Conservation (phyloP, 2,329 filamentous ascomycete species). For the Aureobasidium uvarum region DNA sequence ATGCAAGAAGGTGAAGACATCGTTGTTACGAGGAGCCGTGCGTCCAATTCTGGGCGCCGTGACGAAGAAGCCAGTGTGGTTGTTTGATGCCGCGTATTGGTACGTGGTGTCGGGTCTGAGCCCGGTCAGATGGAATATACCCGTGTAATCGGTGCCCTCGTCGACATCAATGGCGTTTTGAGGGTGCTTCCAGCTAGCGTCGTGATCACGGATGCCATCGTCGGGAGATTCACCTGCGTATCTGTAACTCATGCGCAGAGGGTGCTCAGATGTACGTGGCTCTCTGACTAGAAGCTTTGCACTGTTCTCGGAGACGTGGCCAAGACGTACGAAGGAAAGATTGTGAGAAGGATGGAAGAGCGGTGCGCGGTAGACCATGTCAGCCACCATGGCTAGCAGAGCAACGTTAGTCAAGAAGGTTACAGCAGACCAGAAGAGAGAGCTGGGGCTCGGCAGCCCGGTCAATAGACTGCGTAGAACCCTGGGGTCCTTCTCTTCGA, state of each 20-base stretch:
- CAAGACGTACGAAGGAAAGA: constrained; percentile 80
- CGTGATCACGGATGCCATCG: constrained; percentile 55
- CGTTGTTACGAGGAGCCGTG: constrained; percentile 52
- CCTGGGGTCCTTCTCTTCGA: constrained; percentile 57
- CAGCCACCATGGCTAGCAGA: constrained; percentile 67
- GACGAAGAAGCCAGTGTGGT: constrained; percentile 77
- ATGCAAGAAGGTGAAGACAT: constrained; percentile 81
- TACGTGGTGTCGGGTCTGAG: constrained; percentile 72
- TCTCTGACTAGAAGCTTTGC: constrained; percentile 84
- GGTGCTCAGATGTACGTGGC: constrained; percentile 70
- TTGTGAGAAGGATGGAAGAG: constrained; percentile 68
- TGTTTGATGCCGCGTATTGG: constrained; percentile 82
- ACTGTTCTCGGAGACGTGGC: constrained; percentile 76
- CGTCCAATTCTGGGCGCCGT: constrained; percentile 70
- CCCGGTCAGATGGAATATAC: constrained; percentile 64
- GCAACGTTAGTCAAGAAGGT: constrained; percentile 65
- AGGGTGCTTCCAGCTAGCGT: constrained; percentile 65
- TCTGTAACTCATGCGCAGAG: constrained; percentile 66
- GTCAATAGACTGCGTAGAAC: constrained; percentile 66
- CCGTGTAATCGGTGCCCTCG: constrained; percentile 80
- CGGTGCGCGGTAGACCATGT: constrained; percentile 73
- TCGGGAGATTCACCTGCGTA: constrained; percentile 42
- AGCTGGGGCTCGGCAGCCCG: constrained; percentile 73
- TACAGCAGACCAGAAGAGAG: constrained; percentile 61
- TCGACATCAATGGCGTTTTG: constrained; percentile 65